Conservation (phyloP, 192 early-diverging fungal species). For the Linnemannia exigua region DNA sequence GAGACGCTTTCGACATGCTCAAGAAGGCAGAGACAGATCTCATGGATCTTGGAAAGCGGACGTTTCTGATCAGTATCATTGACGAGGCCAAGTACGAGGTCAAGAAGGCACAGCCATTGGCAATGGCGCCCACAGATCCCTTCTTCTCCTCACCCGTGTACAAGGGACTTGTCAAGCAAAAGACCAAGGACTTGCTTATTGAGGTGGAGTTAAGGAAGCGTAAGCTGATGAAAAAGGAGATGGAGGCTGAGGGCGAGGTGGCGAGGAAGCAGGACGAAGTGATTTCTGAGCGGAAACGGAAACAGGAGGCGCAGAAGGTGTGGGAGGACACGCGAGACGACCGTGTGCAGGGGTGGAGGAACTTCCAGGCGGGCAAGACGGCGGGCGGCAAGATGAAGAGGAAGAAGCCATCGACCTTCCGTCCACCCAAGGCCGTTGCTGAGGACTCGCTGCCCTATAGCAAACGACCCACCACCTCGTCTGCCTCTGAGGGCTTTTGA, state of each 20-base stretch:
- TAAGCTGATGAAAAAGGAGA: slow-evolving; percentile 65
- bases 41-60: slow-evolving; percentile 58
- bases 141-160: slow-evolving; percentile 60
- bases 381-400: slow-evolving; percentile 59
- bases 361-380: slow-evolving; percentile 68
- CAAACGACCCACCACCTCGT: slow-evolving; percentile 56
- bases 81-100: slow-evolving; percentile 68
- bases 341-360: slow-evolving; percentile 71
- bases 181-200: slow-evolving; percentile 66
- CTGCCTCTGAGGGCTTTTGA: slow-evolving; percentile 47
- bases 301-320: slow-evolving; percentile 66
- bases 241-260: slow-evolving; percentile 68
- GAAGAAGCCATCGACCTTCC: slow-evolving; percentile 62
- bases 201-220: slow-evolving; percentile 67
- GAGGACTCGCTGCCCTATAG: slow-evolving; percentile 54
- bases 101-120: slow-evolving; percentile 53
- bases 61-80: slow-evolving; percentile 64
- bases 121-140: slow-evolving; percentile 58
- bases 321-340: slow-evolving; percentile 72
- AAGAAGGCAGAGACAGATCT: slow-evolving; percentile 74
- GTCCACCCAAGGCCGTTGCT: slow-evolving; percentile 57
- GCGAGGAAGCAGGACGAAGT: slow-evolving; percentile 67
- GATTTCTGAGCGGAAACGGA: slow-evolving; percentile 66
- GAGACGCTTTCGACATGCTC: slow-evolving; percentile 68
- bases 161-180: slow-evolving; percentile 60